These are phyloP conservation scores for Penicillium nucicola DNA, from an alignment of 495 filamentous ascomycete species.

Conservation along the genomic window DNA sequence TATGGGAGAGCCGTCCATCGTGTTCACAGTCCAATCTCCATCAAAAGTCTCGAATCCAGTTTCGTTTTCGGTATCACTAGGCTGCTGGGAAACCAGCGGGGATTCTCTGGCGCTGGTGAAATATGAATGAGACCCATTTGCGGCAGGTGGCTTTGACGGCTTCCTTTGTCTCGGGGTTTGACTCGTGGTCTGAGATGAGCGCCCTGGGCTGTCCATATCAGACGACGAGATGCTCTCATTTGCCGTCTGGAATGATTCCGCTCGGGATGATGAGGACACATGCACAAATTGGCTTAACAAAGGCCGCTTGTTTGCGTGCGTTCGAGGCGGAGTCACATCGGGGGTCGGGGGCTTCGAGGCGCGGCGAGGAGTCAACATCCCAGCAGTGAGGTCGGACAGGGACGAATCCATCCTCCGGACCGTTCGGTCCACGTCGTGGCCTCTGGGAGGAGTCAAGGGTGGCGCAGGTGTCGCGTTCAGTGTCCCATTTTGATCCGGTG, in stretches of 20 bases:
- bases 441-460: constrained; percentile 41
- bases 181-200: constrained; percentile 27
- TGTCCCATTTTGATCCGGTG: constrained; percentile 21
- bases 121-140: constrained; percentile 7
- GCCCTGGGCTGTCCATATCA: constrained; percentile 50
- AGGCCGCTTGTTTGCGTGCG: constrained; percentile 40
- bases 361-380: constrained; percentile 54
- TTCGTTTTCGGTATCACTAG: constrained; percentile 21
- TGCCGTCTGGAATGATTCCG: constrained; percentile 74
- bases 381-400: constrained; percentile 20
- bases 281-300: constrained; percentile 33
- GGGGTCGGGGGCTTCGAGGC: constrained; percentile 70
- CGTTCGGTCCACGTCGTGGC: constrained; percentile 20
- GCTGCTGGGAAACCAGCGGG: constrained; percentile 9
- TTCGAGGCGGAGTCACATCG: constrained; percentile 67
- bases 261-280: constrained; percentile 48
- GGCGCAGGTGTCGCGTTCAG: constrained; percentile 28
- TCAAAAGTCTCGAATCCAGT: constrained; percentile 26
- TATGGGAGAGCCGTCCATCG: constrained; percentile 17
- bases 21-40: constrained; percentile 17
- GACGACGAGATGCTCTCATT: constrained; percentile 62
- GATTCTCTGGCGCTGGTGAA: constrained; percentile 10
- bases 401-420: constrained; percentile 24
- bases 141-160: constrained; percentile 10
- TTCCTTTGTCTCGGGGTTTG: constrained; percentile 30